Evolutionary conservation across 306 rosid species (phyloP), one percentile per base, ranked within the genome.

Genomic region (Styphnolobium japonicum): DNA sequence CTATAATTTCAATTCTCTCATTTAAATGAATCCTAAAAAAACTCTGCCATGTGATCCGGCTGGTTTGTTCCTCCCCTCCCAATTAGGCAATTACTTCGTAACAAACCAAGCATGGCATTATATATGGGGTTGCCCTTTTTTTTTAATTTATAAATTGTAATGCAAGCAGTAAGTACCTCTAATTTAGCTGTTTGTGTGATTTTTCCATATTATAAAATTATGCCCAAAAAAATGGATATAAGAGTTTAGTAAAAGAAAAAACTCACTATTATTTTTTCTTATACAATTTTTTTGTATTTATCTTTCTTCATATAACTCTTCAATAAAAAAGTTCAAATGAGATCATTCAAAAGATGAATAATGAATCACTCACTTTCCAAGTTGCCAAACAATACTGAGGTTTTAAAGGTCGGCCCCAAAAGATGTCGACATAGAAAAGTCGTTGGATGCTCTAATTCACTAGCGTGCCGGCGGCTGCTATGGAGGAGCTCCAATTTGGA

Each of bases 371-470:
- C 0, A 10, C 14, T 23, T 16, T 77, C 81, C 85, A 83, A 85
- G 42, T 81, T 81, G 82, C 78, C 80, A 42, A 51, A 51, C 1
- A 61, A 37, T 40, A 34, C 7, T n/a, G 22, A 21, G 33, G 48
- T 7, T 78, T 65, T 15, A 81, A 51, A 7, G 64, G 85, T 67
- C 66, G 67, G 85, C 56, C 67, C 55, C 21, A 7, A 69, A 69
- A 69, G 68, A 64, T 33, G 76, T 55, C 65, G 83, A 49, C 51
- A 66, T 67, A 1, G 86, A 76, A 86, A 85, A 73, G 82, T 87
- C 81, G 34, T 42, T 19, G 72, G 19, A 10, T 57, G 65, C 14
- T 40, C 33, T 33, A 33, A 45, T 12, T 14, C 23, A 45, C 16
- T 52, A 29, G 36, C 48, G 69, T 52, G 79, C 79, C 66, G 88